Conservation (phyloP, 2,329 filamentous ascomycete species). For the Epichloe bromicola region DNA sequence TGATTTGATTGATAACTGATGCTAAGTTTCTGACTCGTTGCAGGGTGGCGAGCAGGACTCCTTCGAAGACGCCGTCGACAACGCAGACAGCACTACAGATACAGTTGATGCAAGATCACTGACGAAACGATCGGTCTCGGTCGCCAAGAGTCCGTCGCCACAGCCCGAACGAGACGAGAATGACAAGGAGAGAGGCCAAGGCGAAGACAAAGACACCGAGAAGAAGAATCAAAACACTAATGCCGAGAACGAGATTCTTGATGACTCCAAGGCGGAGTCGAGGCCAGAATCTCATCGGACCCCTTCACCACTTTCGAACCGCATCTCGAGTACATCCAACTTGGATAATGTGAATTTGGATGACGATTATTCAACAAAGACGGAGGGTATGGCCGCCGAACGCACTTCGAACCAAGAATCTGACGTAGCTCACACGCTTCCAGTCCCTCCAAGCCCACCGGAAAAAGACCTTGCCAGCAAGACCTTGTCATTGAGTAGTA, state of each 20-base stretch:
- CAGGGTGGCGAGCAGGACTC: conserved; percentile 24
- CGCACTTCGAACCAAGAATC: background rate
- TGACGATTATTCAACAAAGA: conserved; percentile 33
- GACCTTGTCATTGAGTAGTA: conserved; percentile 52
- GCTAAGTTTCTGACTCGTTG: conserved; percentile 8
- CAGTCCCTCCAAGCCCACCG: conserved; percentile 20
- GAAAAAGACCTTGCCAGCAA: conserved; percentile 32
- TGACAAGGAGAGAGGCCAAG: background rate
- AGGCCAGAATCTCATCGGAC: conserved; percentile 15
- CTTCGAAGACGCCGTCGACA: conserved; percentile 74
- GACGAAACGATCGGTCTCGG: conserved; percentile 31
- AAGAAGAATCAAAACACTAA: conserved; percentile 8
- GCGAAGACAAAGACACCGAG: conserved; percentile 5
- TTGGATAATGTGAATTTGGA: conserved; percentile 55
- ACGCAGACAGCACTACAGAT: conserved; percentile 34
- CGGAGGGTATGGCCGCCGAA: conserved; percentile 17
- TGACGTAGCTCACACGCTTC: conserved; percentile 9
- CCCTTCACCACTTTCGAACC: conserved; percentile 28
- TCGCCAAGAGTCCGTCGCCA: conserved; percentile 20
- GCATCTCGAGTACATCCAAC: conserved; percentile 33
- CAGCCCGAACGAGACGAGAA: conserved; percentile 2
- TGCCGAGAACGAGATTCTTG: conserved; percentile 5
- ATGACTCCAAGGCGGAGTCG: conserved; percentile 11
- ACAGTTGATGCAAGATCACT: conserved; percentile 54
- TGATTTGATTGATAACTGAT: background rate